Conservation (phyloP, 768 basidiomycete species). For the Lepiota brunneoincarnata region DNA sequence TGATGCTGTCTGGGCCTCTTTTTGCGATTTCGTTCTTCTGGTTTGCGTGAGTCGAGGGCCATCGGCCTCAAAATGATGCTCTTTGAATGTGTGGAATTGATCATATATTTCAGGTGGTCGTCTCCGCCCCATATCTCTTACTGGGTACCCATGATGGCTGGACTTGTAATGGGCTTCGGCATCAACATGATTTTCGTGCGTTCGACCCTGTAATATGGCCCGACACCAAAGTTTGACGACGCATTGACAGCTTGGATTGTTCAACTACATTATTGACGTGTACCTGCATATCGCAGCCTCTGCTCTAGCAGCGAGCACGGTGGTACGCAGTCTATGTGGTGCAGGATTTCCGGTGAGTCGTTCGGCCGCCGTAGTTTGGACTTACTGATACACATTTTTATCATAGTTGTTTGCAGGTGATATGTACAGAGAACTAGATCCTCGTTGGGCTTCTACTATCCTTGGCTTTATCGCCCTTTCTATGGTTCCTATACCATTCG, state of each 20-base stretch:
- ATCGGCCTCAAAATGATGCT: not conserved
- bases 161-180: conserved; percentile 48
- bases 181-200: conserved; percentile 55
- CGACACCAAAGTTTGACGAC: not conserved
- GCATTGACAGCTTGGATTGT: conserved; percentile 40
- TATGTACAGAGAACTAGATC: conserved; percentile 49
- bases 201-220: conserved; percentile 6
- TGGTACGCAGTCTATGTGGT: conserved; percentile 52
- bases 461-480: conserved; percentile 48
- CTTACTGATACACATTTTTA: conserved; percentile 11
- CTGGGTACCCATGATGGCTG: conserved; percentile 53
- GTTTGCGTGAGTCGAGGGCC: conserved; percentile 43
- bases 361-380: not conserved
- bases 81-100: not conserved
- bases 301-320: conserved; percentile 52
- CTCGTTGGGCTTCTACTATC: conserved; percentile 59
- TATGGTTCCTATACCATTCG: conserved; percentile 52
- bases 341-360: conserved; percentile 45
- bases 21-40: conserved; percentile 59
- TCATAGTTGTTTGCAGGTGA: conserved; percentile 50
- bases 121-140: conserved; percentile 49
- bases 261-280: conserved; percentile 64
- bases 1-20: conserved; percentile 49
- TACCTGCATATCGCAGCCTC: conserved; percentile 55
- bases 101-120: conserved; percentile 46